Evolutionary conservation across 2,329 filamentous ascomycete species (phyloP), one percentile per base, ranked within the genome.

Genomic region (Clonostachys sp.): DNA sequence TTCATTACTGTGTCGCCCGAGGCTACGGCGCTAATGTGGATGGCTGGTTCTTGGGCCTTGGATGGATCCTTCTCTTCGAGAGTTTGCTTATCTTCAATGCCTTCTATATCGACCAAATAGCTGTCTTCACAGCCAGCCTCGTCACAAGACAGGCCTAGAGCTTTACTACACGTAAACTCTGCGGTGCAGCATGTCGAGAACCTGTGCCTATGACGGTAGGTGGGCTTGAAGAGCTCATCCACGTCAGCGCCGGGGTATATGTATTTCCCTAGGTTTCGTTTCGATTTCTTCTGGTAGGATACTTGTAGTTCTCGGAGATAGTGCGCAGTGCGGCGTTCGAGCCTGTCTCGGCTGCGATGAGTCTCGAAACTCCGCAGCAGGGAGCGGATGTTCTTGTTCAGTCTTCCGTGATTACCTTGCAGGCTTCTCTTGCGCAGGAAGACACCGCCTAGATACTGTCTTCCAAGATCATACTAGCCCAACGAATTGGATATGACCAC

Each of bases 1-100:
- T 66, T 69, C 51, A 73, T 66, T 5, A 72, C 65, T 6, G 55
- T 57, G 42, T 72, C 61, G 7, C 59, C 64, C 5, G 66, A 69
- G 5, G 58, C 68, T 7, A 72, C 59, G 1, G 49, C 50, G 1
- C 68, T 68, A 34, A 70, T 55, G 44, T 69, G 64, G 8, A 17
- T 45, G 10, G 42, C 20, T 30, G 24, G 24, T 30, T 30, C 8
- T 30, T 30, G 24, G 24, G 24, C 24, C 8, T 10, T 30, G 7
- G n/a, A 34, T 1, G 38, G 33, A 14, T 44, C 40, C 24, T 30
- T 9, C 24, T 30, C 24, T 30, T 30, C 24, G 9, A 30, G 9
- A 10, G 24, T 14, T 17, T 14, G 38, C 38, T 8, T 17, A 6
- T 42, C 17, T 17, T 17, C 12, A 30, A 30, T 10, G 3, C 3